Evolutionary conservation across 768 basidiomycete species (phyloP), one percentile per base, ranked within the genome.

Genomic region (Suillus luteus): DNA sequence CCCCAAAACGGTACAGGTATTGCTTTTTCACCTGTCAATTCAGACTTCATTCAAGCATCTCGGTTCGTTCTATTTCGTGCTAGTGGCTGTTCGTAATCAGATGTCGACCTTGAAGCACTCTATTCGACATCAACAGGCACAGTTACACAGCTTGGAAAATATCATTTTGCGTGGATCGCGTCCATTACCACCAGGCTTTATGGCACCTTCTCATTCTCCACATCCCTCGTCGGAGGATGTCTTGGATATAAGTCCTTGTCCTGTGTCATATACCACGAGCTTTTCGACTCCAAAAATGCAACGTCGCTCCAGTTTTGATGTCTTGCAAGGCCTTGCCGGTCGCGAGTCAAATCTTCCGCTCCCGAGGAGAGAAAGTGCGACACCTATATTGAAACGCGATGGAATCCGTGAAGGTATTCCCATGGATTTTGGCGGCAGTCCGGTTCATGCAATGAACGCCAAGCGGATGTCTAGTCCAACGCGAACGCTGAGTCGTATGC

Each of bases 51-150:
- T 68, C 65, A 66, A 64, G 62, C 60, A 51, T 68, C 59, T 63
- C 62, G 69, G 70, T 75, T 72, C 72, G 66, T 69, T 70, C 64
- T 64, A 48, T 70, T 72, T 66, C 65, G 7, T 33, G 5, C 17
- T 70, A 93, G 92, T 92, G 71, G 84, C 86, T 66, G 81, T 92
- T 60, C 86, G 92, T 62, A 87, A 85, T 69, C 91, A 93, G 65
- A 88, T 93, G 77, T 91, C 90, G 68, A 88, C 87, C 46, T 77
- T 93, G 71, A 92, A 89, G 76, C 92, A 93, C 73, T 85, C 82
- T 72, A 93, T 93, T 69, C 80, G 92, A 65, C 91, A 93, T 69
- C 90, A 93, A 71, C 90, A 92, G 79, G 91, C 91, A 22, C 90
- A 93, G 69, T 75, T 92, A 41, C 83, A 88, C 68, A 80, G 71